Evolutionary conservation across 2,329 filamentous ascomycete genomes (phyloP).

Genomic region (Aureobasidium zeae): DNA sequence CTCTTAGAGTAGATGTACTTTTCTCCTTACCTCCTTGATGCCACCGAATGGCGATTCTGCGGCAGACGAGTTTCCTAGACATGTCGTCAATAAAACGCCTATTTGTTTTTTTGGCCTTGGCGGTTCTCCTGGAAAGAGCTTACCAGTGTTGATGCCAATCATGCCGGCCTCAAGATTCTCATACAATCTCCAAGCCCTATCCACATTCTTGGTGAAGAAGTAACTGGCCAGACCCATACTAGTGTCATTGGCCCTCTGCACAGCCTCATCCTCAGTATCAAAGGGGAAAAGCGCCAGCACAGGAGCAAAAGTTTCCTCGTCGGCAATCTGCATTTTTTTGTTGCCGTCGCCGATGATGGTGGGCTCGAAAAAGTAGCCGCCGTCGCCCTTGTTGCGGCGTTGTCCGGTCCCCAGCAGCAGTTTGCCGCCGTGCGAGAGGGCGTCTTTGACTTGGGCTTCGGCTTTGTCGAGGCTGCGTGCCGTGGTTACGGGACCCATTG

Average conservation of each 20-base stretch:
- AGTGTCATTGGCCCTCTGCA: slow-evolving; percentile 51
- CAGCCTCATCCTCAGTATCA: slow-evolving; percentile 55
- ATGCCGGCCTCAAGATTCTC: slow-evolving; percentile 61
- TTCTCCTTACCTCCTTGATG: too few relatives aligned
- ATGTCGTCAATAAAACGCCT: too few relatives aligned
- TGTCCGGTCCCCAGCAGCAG: slow-evolving; percentile 51
- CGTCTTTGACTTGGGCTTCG: slow-evolving; percentile 53
- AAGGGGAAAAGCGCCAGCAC: slow-evolving; percentile 56
- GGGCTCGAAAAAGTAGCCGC: slow-evolving; percentile 61
- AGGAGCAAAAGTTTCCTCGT: slow-evolving; percentile 58
- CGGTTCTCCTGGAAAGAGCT: too few relatives aligned
- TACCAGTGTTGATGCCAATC: slow-evolving; percentile 56
- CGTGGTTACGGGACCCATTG: slow-evolving; percentile 53
- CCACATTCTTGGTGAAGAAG: slow-evolving; percentile 59
- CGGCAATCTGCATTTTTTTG: slow-evolving; percentile 46
- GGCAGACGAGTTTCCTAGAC: slow-evolving; percentile 51
- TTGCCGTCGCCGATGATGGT: slow-evolving; percentile 55
- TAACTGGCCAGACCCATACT: slow-evolving; percentile 58
- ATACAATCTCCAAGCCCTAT: slow-evolving; percentile 55
- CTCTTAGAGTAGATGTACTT: too few relatives aligned
- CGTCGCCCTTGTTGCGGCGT: slow-evolving; percentile 29
- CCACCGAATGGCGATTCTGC: slow-evolving; percentile 59
- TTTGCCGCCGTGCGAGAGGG: slow-evolving; percentile 52
- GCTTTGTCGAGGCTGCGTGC: slow-evolving; percentile 49
- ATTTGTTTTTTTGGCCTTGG: too few relatives aligned